phyloP scores from a whole-genome alignment of 148 eudicot species.

The Fagopyrum esculentum region DNA sequence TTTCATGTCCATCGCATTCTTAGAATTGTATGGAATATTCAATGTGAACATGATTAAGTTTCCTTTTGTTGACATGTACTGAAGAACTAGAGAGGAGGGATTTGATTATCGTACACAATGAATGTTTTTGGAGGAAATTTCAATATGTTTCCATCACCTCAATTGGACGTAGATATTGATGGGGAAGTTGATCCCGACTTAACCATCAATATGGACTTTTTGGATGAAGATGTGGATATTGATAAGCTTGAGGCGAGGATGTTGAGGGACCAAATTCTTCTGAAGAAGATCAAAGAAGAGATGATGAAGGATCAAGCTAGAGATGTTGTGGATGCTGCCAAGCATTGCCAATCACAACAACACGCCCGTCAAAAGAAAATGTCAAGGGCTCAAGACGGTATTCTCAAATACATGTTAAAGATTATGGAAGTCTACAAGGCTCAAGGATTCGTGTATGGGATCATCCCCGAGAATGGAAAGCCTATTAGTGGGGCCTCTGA shows the following conservation, averaged over 20 bases:
- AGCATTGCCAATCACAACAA: neutral
- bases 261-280: neutral
- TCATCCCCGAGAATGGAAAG: conserved; percentile 15
- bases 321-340: neutral
- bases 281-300: neutral
- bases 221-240: neutral
- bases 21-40: too few relatives aligned
- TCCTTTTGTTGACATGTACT: too few relatives aligned
- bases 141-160: too few relatives aligned
- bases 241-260: neutral
- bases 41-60: too few relatives aligned
- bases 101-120: neutral
- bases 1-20: too few relatives aligned
- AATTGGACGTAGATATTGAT: too few relatives aligned
- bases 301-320: neutral
- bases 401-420: conserved; percentile 14
- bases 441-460: conserved; percentile 15
- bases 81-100: neutral
- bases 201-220: neutral
- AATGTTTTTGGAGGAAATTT: too few relatives aligned
- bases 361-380: conserved; percentile 9
- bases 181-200: neutral
- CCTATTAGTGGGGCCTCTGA: conserved; percentile 9
- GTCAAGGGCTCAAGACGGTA: conserved; percentile 10
- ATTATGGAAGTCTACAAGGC: conserved; percentile 16